phyloP scores from a whole-genome alignment of 2,329 filamentous ascomycete species.

The Podosphaera leucotricha region DNA sequence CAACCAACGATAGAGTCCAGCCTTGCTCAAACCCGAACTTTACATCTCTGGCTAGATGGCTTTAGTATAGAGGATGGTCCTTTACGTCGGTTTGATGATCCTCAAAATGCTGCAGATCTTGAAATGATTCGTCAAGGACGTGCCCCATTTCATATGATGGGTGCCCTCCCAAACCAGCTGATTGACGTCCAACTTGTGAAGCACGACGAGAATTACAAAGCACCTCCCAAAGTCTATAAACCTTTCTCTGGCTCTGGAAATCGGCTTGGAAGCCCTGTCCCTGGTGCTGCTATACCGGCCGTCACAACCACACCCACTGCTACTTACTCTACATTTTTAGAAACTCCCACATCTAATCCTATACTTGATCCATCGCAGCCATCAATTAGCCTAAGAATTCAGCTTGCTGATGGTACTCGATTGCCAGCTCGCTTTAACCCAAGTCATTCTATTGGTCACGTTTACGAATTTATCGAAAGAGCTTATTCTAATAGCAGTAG shows the following conservation, averaged over 20 bases:
- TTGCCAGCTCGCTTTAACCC: slow-evolving; percentile 66
- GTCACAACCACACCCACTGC: slow-evolving; percentile 17
- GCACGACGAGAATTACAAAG: slow-evolving; percentile 49
- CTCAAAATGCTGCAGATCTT: slow-evolving; percentile 45
- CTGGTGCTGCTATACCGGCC: slow-evolving; percentile 25
- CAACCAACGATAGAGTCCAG: slow-evolving; percentile 12
- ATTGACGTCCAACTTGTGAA: slow-evolving; percentile 55
- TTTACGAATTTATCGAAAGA: slow-evolving; percentile 52
- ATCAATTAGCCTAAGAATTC: slow-evolving; percentile 47
- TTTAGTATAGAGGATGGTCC: slow-evolving; percentile 70
- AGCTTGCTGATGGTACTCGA: slow-evolving; percentile 54
- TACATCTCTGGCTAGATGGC: slow-evolving; percentile 65
- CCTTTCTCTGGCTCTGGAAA: slow-evolving; percentile 52
- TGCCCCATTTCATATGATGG: slow-evolving; percentile 55
- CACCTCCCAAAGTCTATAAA: slow-evolving; percentile 50
- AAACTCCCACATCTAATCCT: slow-evolving; percentile 18
- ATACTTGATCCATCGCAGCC: slow-evolving; percentile 42
- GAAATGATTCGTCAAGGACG: slow-evolving; percentile 55
- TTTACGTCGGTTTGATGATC: slow-evolving; percentile 57
- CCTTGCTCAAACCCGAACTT: slow-evolving; percentile 33
- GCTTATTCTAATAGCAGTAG: slow-evolving; percentile 31
- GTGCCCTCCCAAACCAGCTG: slow-evolving; percentile 49
- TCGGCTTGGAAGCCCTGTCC: slow-evolving; percentile 54
- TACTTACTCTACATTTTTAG: slow-evolving; percentile 14
- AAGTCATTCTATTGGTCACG: slow-evolving; percentile 50